Percentiles rank a stretch among this genome's conserved stretches.
Evolutionary conservation across 1,284 basidiomycete species (phyloP).

Genomic region (Leccinum ambiguum): DNA sequence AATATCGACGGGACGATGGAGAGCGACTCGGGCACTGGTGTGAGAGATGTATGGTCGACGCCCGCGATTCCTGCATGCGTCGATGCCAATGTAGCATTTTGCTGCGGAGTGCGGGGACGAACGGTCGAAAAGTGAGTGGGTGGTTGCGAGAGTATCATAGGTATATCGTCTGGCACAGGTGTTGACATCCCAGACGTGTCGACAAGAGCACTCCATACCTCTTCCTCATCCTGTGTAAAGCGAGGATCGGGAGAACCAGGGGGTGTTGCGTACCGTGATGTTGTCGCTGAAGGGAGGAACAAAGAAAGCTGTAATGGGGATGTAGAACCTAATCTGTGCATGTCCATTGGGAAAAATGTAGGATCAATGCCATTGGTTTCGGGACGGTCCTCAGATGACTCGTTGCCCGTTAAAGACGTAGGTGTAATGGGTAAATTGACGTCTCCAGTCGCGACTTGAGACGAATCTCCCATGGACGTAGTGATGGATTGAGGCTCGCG

Average conservation of each 20-base stretch:
- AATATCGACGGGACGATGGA: constrained; percentile 18
- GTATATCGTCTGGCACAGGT: background rate
- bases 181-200: constrained; percentile 18
- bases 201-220: constrained; percentile 20
- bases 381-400: background rate
- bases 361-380: background rate
- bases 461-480: background rate
- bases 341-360: background rate
- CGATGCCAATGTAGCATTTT: background rate
- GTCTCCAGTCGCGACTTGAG: background rate
- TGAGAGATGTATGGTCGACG: background rate
- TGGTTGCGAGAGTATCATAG: constrained; percentile 4
- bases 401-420: background rate
- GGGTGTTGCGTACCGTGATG: constrained; percentile 15
- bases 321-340: constrained; percentile 3
- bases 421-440: constrained; percentile 2
- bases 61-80: background rate
- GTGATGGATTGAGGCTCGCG: background rate
- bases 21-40: background rate
- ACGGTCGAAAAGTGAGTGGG: constrained; percentile 9
- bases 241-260: constrained; percentile 1
- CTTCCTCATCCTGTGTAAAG: constrained; percentile 22
- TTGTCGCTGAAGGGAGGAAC: background rate
- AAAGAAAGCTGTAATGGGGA: background rate
- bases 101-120: background rate